Conservation (phyloP, 306 rosid genomes). For the Castanea mollissima region DNA sequence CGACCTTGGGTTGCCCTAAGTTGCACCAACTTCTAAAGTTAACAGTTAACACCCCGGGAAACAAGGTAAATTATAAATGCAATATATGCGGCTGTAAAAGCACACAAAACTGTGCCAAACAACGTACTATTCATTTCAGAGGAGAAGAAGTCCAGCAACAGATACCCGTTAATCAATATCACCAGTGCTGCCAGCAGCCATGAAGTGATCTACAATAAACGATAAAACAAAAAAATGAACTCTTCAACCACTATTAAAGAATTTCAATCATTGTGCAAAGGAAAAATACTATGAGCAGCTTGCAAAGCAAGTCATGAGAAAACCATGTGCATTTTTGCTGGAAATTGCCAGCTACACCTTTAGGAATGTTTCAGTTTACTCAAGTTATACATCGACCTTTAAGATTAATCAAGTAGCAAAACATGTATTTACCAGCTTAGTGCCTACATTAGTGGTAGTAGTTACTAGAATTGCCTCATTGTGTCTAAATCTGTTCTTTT, state of each 20-base stretch:
- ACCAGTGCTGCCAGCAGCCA: slow-evolving; percentile 95
- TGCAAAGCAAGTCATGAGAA: no score
- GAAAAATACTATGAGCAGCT: background rate
- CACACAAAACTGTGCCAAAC: slow-evolving; percentile 24
- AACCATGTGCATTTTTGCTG: background rate
- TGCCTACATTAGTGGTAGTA: background rate
- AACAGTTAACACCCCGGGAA: slow-evolving; percentile 20
- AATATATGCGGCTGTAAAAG: slow-evolving; percentile 58
- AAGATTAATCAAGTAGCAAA: slow-evolving; percentile 17
- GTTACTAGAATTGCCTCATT: slow-evolving; percentile 11
- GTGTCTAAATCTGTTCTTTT: slow-evolving; percentile 2
- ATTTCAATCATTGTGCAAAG: no score
- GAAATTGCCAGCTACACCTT: background rate
- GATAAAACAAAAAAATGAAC: slow-evolving; percentile 13
- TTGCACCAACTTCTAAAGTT: slow-evolving; percentile 43
- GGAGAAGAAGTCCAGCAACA: slow-evolving; percentile 73
- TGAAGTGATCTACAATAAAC: slow-evolving; percentile 48
- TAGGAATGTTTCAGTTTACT: background rate
- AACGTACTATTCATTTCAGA: slow-evolving; percentile 60
- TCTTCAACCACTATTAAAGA: background rate
- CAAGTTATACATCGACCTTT: background rate
- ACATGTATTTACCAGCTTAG: slow-evolving; percentile 1
- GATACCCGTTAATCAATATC: slow-evolving; percentile 86
- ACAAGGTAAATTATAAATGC: slow-evolving; percentile 78
- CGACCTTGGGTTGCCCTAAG: slow-evolving; percentile 37